Base-by-base conservation (phyloP, 495 filamentous ascomycete genomes). In the Aspergillus homomorphus region DNA sequence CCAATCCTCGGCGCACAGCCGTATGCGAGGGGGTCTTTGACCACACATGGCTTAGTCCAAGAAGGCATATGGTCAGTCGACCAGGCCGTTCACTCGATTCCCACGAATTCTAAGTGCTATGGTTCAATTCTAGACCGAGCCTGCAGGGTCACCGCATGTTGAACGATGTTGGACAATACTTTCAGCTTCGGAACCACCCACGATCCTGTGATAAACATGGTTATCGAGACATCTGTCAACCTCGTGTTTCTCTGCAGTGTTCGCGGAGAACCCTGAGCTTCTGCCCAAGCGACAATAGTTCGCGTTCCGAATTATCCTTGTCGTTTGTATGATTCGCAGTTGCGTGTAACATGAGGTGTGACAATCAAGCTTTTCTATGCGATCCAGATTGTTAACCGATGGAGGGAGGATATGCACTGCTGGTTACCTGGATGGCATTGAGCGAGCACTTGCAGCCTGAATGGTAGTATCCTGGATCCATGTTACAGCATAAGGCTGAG, bases 1-100 rank as follows among this genome's bases (percentile, higher is more conserved):
- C 45, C 19, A 46, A 46, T 46, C 45, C 18, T 23, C 22, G 19
- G 22, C 45, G 45, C 45, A 46, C 4, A 14, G 45, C 45, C 18
- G 22, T 46, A 24, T 51, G 48, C 23, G 28, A 51, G 24, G 48
- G 48, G 18, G 28, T 28, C 15, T 18, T 15, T 28, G n/a, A 51
- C 6, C 48, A 26, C 22, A 30, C 48, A 51, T 50, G 23, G 48
- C 48, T 30, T 9, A 3, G 9, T 30, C 20, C 48, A 51, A 30
- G 48, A 30, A 18, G 48, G 48, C 10, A 51, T 51, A 23, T 26
- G 48, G 48, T 51, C 48, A 51, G 48, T 51, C 48, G 48, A 51
- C 48, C 48, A 10, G 16, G 10, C 22, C 23, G 23, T 51, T 23
- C 18, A 19, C 23, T 28, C n/a, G 9, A 30, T 28, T 30, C 6